These are phyloP conservation scores for Boletus nobilissimus DNA, from an alignment of 1,284 basidiomycete species.

Conservation along the genomic window DNA sequence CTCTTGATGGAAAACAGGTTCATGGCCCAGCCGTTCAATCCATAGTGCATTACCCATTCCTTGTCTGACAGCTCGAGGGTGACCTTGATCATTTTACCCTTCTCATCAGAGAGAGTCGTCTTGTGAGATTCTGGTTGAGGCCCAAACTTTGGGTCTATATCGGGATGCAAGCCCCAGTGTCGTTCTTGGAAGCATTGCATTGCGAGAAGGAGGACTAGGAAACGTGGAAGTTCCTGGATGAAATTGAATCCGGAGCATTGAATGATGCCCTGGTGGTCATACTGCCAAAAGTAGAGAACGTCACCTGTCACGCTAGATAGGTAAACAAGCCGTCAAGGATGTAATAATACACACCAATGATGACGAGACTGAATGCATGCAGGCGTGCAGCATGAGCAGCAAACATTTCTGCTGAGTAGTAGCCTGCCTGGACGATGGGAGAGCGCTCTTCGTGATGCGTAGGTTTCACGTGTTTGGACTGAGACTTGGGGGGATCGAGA, in stretches of 20 bases:
- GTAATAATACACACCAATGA: neutral
- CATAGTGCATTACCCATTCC: conserved; percentile 13
- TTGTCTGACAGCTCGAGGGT: neutral
- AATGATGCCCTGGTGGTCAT: neutral
- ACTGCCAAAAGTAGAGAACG: neutral
- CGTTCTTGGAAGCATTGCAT: neutral
- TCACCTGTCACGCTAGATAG: neutral
- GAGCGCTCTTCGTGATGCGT: neutral
- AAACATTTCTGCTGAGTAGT: conserved; percentile 1
- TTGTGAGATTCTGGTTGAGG: neutral
- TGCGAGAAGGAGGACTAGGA: neutral
- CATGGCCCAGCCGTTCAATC: conserved; percentile 26
- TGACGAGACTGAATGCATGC: neutral
- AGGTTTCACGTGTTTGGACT: neutral
- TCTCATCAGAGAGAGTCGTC: neutral
- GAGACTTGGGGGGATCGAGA: neutral
- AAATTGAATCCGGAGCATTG: conserved; percentile 7
- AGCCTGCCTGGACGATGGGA: neutral
- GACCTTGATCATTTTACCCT: neutral
- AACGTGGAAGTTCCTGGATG: neutral
- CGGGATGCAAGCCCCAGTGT: conserved; percentile 8
- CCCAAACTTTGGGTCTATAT: neutral
- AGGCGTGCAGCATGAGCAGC: neutral
- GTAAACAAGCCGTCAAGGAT: neutral
- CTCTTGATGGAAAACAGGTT: conserved; percentile 15